Percentiles rank a stretch among this genome's conserved stretches.
phyloP scores from a whole-genome alignment of 257 asterid species.

The Sherardia arvensis region DNA sequence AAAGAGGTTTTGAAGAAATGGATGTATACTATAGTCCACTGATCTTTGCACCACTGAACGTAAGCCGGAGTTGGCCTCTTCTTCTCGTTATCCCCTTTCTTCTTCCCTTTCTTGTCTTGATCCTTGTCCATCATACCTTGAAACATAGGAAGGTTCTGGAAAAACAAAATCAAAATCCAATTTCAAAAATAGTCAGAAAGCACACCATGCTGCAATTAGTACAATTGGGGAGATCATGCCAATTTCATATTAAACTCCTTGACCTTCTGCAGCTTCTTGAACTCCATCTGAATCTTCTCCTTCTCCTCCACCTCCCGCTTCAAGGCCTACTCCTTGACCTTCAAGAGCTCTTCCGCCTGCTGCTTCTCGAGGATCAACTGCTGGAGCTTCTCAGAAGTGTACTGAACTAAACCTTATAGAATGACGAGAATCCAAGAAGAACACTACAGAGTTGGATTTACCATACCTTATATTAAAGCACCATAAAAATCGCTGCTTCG shows the following conservation, averaged over 20 bases:
- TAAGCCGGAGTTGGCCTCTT: conserved; percentile 80
- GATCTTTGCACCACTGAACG: conserved; percentile 78
- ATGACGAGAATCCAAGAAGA: too few species aligned
- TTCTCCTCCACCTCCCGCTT: conserved; percentile 47
- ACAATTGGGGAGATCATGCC: conserved; percentile 20
- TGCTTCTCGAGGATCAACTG: conserved; percentile 63
- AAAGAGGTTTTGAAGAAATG: background rate
- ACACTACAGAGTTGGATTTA: too few species aligned
- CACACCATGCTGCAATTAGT: background rate
- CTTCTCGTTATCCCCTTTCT: conserved; percentile 32
- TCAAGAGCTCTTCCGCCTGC: conserved; percentile 65
- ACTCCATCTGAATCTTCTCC: conserved; percentile 59
- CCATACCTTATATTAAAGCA: too few species aligned
- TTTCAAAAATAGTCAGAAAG: background rate
- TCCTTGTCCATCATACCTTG: conserved; percentile 35
- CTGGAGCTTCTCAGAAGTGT: conserved; percentile 64
- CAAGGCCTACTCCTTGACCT: conserved; percentile 49
- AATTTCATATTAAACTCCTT: conserved; percentile 77
- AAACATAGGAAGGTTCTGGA: conserved; percentile 45
- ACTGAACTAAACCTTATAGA: too few species aligned
- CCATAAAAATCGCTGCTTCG: too few species aligned
- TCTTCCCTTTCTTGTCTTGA: conserved; percentile 66
- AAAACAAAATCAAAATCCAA: background rate
- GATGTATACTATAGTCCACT: conserved; percentile 66
- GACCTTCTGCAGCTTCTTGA: conserved; percentile 78